Percentiles rank a stretch among this genome's conserved stretches.
Conservation (phyloP, 768 basidiomycete genomes). For the Cyclocybe cylindracea region DNA sequence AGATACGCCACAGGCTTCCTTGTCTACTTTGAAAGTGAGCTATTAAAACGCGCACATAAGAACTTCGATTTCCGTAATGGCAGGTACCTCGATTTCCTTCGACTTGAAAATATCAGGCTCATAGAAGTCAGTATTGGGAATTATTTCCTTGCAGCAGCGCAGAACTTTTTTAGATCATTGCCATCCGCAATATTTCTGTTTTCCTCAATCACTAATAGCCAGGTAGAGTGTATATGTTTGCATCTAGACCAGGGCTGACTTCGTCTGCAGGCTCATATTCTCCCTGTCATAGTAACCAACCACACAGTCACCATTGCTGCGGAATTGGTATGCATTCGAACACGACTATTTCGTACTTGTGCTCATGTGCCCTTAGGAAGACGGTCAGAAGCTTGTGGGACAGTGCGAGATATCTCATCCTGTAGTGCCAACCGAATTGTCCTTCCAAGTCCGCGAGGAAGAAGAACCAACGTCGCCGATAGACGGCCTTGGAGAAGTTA, state of each 20-base stretch:
- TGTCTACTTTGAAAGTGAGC: slow-evolving; percentile 88
- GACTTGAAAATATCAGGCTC: background rate
- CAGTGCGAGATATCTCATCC: slow-evolving; percentile 96
- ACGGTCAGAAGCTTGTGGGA: slow-evolving; percentile 78
- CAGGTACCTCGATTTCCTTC: slow-evolving; percentile 43
- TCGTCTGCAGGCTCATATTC: slow-evolving; percentile 61
- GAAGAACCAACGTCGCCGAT: slow-evolving; percentile 44
- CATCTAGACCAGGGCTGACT: background rate
- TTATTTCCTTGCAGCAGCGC: slow-evolving; percentile 88
- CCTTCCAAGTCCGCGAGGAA: slow-evolving; percentile 29
- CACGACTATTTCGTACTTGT: slow-evolving; percentile 2
- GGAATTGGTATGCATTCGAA: slow-evolving; percentile 59
- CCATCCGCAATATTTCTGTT: slow-evolving; percentile 95
- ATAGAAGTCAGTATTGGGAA: slow-evolving; percentile 69
- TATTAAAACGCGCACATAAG: slow-evolving; percentile 88
- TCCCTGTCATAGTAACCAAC: slow-evolving; percentile 92
- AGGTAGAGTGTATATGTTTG: slow-evolving; percentile 30
- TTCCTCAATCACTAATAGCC: slow-evolving; percentile 85
- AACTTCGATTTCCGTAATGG: slow-evolving; percentile 93
- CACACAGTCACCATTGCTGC: slow-evolving; percentile 96
- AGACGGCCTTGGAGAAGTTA: slow-evolving; percentile 54
- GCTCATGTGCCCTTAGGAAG: slow-evolving; percentile 45
- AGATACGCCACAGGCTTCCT: slow-evolving; percentile 66
- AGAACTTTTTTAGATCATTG: slow-evolving; percentile 87
- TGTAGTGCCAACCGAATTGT: slow-evolving; percentile 34